Base-by-base conservation (phyloP, 176 grass and related monocot species). In the Stipa capillata region DNA sequence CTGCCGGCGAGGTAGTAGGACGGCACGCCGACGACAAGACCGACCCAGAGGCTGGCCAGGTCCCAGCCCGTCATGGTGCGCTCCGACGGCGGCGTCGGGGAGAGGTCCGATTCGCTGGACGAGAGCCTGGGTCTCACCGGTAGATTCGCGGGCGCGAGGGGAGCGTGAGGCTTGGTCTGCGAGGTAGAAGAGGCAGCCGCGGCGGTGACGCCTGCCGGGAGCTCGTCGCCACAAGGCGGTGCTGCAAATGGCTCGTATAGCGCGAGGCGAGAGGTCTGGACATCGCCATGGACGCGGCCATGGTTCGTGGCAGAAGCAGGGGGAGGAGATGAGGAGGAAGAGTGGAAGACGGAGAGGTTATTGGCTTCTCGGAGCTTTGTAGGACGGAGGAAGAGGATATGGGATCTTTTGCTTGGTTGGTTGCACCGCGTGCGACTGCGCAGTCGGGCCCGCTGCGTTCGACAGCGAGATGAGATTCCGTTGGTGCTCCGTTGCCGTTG, bases 1-100 rank as follows among this genome's bases (percentile, higher is more conserved):
- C 87, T 97, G 69, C 90, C 90, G 5, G 87, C 93, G 67, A 97
- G 90, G 85, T 93, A 90, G 79, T 93, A 93, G 8, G 93, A 84
- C 51, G 90, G 93, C 42, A 97, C 93, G 25, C 90, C 90, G 27
- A 97, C 93, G 4, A 97, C 93, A 48, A 97, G 83, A 4, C 90
- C 87, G 3, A 93, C 84, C 93, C 85, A 97, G 37, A 93, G 90
- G 75, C 90, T 97, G 17, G 93, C 87, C 25, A 97, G 65, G 73
- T 97, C 90, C 76, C 70, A 86, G 21, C 79, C 90, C 36, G 83
- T 88, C 87, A 97, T 93, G 44, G 93, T 93, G 27, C 90, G 90
- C 12, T 79, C 34, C 7, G 85, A 84, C 6, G 64, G 82, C n/a
- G 83, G 85, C 66, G 82, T 73, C 0, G 90, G 93, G 3, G 76